phyloP scores from a whole-genome alignment of 371 early-diverging fungal genomes.

The Phascolomyces articulosus region DNA sequence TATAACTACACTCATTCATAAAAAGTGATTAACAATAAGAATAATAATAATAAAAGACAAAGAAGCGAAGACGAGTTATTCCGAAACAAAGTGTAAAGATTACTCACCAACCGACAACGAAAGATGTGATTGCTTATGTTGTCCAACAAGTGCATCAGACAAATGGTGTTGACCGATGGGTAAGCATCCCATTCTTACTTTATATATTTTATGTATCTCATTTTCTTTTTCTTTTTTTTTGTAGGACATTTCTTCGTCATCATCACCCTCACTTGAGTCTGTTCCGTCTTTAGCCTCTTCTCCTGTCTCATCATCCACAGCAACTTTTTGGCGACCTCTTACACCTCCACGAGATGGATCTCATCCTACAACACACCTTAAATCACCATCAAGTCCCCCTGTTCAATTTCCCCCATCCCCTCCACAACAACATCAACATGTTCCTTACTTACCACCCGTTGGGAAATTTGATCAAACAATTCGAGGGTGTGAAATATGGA shows the following conservation, averaged over 20 bases:
- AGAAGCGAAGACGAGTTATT: constrained; percentile 1
- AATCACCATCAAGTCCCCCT: constrained; percentile 4
- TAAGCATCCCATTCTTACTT: not conserved
- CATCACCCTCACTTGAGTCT: not conserved
- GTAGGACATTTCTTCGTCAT: not conserved
- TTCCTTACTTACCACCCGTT: constrained; percentile 22
- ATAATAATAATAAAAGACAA: too few relatives aligned
- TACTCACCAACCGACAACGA: constrained; percentile 19
- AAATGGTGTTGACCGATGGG: not conserved
- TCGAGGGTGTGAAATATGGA: constrained; percentile 41
- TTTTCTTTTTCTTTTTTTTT: not conserved
- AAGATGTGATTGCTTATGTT: constrained; percentile 27
- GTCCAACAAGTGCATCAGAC: constrained; percentile 19
- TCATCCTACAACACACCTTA: not conserved
- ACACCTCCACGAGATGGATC: constrained; percentile 22
- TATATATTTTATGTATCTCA: too few relatives aligned
- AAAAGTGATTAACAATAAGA: not conserved
- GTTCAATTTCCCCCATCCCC: constrained; percentile 7
- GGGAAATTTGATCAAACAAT: constrained; percentile 42
- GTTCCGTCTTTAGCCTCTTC: constrained; percentile 11
- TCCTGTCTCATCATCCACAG: not conserved
- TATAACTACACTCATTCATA: not conserved
- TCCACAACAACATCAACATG: constrained; percentile 7
- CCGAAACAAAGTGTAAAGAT: constrained; percentile 10
- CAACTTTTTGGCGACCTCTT: constrained; percentile 17